These are phyloP conservation scores for Jacaranda copaia DNA, from an alignment of 257 asterid species.

Conservation along the genomic window DNA sequence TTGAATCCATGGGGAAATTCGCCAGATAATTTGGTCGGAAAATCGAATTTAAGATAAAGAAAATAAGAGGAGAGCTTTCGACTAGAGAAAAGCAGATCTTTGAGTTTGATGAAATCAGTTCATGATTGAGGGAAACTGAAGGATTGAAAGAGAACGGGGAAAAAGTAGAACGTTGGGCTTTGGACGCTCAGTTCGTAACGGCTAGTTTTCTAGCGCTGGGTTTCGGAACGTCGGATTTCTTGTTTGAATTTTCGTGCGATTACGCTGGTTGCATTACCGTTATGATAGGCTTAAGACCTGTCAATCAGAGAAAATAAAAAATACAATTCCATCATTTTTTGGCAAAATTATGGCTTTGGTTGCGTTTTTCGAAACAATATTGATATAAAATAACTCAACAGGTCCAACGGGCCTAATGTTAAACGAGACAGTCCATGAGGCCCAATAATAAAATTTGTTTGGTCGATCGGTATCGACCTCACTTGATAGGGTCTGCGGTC, in stretches of 20 bases:
- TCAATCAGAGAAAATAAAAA: not conserved
- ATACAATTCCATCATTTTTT: not conserved
- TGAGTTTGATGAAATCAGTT: conserved; percentile 29
- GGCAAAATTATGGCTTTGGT: not conserved
- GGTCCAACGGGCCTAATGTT: too few species aligned
- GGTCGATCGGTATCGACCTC: too few species aligned
- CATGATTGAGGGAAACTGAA: conserved; percentile 19
- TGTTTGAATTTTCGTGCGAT: conserved; percentile 41
- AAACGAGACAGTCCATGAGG: too few species aligned
- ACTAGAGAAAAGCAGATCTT: not conserved
- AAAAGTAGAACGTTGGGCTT: conserved; percentile 43
- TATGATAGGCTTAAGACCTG: not conserved
- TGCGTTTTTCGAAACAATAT: too few species aligned
- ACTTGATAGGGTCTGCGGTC: too few species aligned
- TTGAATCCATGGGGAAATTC: conserved; percentile 44
- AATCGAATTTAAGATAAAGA: not conserved
- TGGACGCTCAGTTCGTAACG: conserved; percentile 56
- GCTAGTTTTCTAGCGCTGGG: conserved; percentile 47
- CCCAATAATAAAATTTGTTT: too few species aligned
- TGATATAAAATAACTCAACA: too few species aligned
- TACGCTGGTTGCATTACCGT: conserved; percentile 31
- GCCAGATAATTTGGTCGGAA: conserved; percentile 24
- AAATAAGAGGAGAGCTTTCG: not conserved
- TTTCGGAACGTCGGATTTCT: conserved; percentile 50
- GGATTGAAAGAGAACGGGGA: conserved; percentile 20